phyloP scores from a whole-genome alignment of 2,329 filamentous ascomycete genomes.

The Stagonosporopsis cucurbitacearum region DNA sequence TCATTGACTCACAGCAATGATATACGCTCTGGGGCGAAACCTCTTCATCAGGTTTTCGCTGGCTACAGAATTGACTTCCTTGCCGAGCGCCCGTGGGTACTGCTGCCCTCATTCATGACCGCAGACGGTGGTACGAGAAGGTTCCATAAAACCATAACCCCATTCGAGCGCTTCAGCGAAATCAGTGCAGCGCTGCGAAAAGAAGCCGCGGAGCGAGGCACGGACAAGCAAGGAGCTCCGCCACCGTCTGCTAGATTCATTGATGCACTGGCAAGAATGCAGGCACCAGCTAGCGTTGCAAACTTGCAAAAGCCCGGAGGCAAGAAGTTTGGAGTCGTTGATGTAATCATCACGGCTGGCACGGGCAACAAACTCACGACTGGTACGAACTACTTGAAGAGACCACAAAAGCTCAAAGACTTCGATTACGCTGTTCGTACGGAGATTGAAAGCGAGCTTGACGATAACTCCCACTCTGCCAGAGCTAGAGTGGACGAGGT shows the following conservation, averaged over 20 bases:
- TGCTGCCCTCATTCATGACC: conserved; percentile 40
- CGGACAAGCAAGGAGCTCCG: conserved; percentile 37
- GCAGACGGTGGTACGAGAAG: conserved; percentile 28
- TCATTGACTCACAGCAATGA: conserved; percentile 35
- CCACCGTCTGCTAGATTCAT: conserved; percentile 50
- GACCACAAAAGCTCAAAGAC: conserved; percentile 34
- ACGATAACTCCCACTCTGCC: not conserved
- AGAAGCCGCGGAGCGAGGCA: conserved; percentile 47
- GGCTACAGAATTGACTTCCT: conserved; percentile 50
- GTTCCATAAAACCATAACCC: conserved; percentile 9
- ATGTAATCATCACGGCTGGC: conserved; percentile 47
- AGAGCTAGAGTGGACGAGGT: not conserved
- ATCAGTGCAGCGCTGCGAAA: conserved; percentile 38
- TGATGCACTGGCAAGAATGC: conserved; percentile 44
- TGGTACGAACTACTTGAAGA: conserved; percentile 30
- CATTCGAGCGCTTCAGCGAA: conserved; percentile 44
- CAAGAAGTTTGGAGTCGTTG: conserved; percentile 47
- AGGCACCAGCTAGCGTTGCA: conserved; percentile 45
- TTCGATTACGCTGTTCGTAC: conserved; percentile 20
- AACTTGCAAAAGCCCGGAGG: conserved; percentile 40
- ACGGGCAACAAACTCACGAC: conserved; percentile 34
- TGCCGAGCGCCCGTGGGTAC: conserved; percentile 55
- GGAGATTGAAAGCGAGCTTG: not conserved
- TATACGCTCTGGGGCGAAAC: conserved; percentile 22
- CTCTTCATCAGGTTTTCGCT: conserved; percentile 42